phyloP scores from a whole-genome alignment of 129 eudicot species.

The Chrysanthemum makinoi region DNA sequence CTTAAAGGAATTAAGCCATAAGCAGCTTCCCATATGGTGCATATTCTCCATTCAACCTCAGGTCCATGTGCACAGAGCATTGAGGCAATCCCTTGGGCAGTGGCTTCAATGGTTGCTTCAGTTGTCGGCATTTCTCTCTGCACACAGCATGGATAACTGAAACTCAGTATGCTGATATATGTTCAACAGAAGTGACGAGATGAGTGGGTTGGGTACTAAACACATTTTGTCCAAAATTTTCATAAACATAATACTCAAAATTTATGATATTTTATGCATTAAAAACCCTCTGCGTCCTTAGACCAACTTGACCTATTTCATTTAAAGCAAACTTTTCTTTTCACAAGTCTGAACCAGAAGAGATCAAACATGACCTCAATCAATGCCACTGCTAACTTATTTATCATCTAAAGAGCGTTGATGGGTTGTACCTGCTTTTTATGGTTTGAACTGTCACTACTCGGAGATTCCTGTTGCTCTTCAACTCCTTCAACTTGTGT shows the following conservation, averaged over 20 bases:
- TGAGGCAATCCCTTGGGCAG: conserved; percentile 97
- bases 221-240: background rate
- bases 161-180: background rate
- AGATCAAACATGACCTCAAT: conserved; percentile 1
- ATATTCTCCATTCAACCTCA: conserved; percentile 98
- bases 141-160: background rate
- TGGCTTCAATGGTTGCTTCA: conserved; percentile 93
- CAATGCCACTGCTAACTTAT: background rate
- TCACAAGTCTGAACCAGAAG: background rate
- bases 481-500: conserved; percentile 89
- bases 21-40: conserved; percentile 99
- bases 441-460: conserved; percentile 47
- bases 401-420: conserved; percentile 13
- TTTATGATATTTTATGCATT: background rate
- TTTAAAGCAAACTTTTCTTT: background rate
- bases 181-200: background rate
- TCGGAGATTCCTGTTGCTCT: conserved; percentile 48
- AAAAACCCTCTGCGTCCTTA: background rate
- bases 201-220: conserved; percentile 7
- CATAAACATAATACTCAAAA: background rate
- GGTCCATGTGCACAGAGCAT: conserved; percentile 98
- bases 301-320: background rate
- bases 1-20: conserved; percentile 91
- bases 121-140: conserved; percentile 78
- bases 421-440: conserved; percentile 57